Evolutionary conservation across 2,329 filamentous ascomycete species (phyloP).

Genomic region (Trichoderma sp.): DNA sequence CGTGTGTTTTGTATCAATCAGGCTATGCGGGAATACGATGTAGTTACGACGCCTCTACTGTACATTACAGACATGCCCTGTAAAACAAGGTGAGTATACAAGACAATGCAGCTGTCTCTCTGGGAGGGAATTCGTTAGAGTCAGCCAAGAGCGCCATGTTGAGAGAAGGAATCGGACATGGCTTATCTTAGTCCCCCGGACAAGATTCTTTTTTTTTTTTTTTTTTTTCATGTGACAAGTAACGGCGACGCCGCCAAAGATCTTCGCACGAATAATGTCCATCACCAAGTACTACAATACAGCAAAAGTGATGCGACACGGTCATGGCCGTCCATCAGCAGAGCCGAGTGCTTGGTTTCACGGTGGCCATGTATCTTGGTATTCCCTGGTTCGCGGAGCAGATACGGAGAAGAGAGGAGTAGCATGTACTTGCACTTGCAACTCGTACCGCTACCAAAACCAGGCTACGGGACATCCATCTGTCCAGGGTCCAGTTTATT

Average conservation of each 20-base stretch:
- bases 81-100: not conserved
- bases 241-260: not conserved
- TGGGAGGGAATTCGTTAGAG: not conserved
- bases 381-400: not conserved
- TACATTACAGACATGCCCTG: not conserved
- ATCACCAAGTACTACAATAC: not conserved
- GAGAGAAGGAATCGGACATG: not conserved
- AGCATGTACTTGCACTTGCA: not conserved
- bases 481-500: constrained; percentile 13
- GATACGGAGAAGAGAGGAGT: not conserved
- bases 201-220: not conserved
- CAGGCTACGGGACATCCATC: not conserved
- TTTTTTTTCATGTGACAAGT: not conserved
- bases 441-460: not conserved
- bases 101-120: not conserved
- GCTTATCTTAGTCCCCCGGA: not conserved
- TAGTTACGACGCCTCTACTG: not conserved
- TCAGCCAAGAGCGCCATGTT: constrained; percentile 3
- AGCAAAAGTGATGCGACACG: not conserved
- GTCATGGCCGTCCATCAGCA: not conserved
- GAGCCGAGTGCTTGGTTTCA: not conserved
- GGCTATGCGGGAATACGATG: not conserved
- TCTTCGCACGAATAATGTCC: not conserved
- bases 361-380: not conserved
- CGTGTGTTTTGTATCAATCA: not conserved